Base-by-base conservation (phyloP, 1,139 yeast genomes). In the Casaregolazyma lundiana region DNA sequence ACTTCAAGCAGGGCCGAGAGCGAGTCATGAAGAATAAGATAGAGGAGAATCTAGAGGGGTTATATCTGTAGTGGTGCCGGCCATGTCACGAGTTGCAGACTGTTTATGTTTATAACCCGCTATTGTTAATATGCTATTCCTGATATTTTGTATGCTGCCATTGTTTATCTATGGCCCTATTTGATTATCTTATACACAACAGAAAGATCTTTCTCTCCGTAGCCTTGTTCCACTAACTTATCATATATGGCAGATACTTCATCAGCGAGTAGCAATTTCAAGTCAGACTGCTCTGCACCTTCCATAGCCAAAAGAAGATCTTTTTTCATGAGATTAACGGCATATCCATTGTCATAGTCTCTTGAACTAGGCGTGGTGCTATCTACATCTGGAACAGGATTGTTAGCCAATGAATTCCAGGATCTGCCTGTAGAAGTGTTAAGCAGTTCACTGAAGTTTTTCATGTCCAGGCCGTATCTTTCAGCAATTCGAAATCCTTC, bases 21-120 rank as follows among this genome's bases (percentile, higher is more conserved):
- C 81, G 97, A 60, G 97, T 94, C 46, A 77, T 94, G 80, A 94
- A 92, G 78, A 94, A 92, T 64, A 94, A 94, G 77, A 90, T 90
- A 48, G 98, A 92, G 67, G 97, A 92, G 71, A 90, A 89, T 61
- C 79, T 92, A 56, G 98, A 92, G 70, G 97, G 98, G 44, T 77
- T 92, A 59, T 92, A 92, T 69, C 76, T 89, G 75, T 89, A 73
- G 50, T 38, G 16, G 39, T 26, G 13, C 32, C 5, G n/a, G 15
- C 11, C 29, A 19, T 37, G 11, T n/a, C n/a, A n/a, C n/a, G n/a
- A n/a, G n/a, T n/a, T n/a, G n/a, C n/a, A n/a, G n/a, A n/a, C n/a
- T n/a, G n/a, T n/a, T n/a, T n/a, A n/a, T n/a, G n/a, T n/a, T n/a
- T n/a, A n/a, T n/a, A n/a, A n/a, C n/a, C n/a, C n/a, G n/a, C n/a